Percentiles rank a stretch among this genome's conserved stretches.
Conservation (phyloP, 1,284 basidiomycete genomes). For the Ustilago esculenta region DNA sequence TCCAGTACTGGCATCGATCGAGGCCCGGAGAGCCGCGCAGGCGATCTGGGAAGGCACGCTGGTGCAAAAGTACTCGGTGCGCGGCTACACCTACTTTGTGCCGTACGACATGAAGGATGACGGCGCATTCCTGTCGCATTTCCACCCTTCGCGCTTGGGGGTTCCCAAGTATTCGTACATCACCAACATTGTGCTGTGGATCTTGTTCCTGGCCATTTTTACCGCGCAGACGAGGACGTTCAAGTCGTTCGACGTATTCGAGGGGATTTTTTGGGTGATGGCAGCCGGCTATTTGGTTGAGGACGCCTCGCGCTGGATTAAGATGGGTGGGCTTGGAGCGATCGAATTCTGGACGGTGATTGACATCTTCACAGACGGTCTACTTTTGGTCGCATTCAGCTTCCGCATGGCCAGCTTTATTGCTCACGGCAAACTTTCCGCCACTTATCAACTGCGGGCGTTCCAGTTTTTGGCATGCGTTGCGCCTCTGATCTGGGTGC, state of each 20-base stretch:
- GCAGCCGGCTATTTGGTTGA: constrained; percentile 57
- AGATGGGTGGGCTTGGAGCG: constrained; percentile 55
- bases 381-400: constrained; percentile 47
- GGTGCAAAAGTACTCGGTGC: constrained; percentile 39
- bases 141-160: constrained; percentile 49
- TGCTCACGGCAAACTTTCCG: constrained; percentile 27
- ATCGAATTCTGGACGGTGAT: constrained; percentile 58
- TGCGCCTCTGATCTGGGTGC: constrained; percentile 60
- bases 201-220: constrained; percentile 55
- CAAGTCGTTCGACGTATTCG: constrained; percentile 46
- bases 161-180: constrained; percentile 57
- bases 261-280: constrained; percentile 53
- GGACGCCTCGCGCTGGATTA: constrained; percentile 54
- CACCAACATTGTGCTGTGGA: constrained; percentile 52
- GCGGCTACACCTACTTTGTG: constrained; percentile 50
- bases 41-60: constrained; percentile 56
- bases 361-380: constrained; percentile 50
- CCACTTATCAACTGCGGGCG: constrained; percentile 47
- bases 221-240: constrained; percentile 50
- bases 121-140: constrained; percentile 50
- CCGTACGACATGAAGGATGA: constrained; percentile 46
- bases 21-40: constrained; percentile 42
- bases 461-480: constrained; percentile 59
- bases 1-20: constrained; percentile 44
- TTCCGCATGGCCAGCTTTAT: constrained; percentile 52